Conservation (phyloP, 2,329 filamentous ascomycete genomes). For the Penicillium crustosum region DNA sequence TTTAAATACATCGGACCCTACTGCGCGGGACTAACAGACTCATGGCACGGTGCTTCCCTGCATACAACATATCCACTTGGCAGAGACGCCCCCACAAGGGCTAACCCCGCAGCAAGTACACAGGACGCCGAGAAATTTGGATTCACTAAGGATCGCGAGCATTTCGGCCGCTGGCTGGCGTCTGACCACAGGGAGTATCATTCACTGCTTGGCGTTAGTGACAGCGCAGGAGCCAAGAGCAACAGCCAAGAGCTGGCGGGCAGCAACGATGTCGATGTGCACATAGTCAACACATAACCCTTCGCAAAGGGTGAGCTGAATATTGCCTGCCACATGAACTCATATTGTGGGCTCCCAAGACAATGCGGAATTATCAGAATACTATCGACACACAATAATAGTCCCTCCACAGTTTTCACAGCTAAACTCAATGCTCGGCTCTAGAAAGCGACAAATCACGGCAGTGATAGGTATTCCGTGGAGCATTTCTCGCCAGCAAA, state of each 20-base stretch:
- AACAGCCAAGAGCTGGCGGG: not conserved
- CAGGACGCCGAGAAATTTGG: constrained; percentile 6
- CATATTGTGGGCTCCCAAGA: not conserved
- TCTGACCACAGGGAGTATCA: constrained; percentile 7
- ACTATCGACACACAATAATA: not conserved
- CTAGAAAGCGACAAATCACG: constrained; percentile 5
- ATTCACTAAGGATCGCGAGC: not conserved
- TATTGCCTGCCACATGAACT: not conserved
- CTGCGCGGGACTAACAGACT: not conserved
- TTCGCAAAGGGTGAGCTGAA: not conserved
- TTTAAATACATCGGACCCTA: constrained; percentile 8
- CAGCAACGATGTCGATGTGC: constrained; percentile 1
- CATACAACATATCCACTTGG: constrained; percentile 9
- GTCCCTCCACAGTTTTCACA: not conserved
- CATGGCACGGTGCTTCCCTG: constrained; percentile 2
- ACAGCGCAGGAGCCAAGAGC: constrained; percentile 13
- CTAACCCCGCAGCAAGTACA: constrained; percentile 18
- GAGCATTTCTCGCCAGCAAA: not conserved
- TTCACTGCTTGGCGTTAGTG: constrained; percentile 15
- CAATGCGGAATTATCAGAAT: not conserved
- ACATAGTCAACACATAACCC: not conserved
- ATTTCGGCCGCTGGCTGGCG: not conserved
- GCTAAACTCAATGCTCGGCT: not conserved
- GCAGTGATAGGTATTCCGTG: not conserved
- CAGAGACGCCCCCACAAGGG: constrained; percentile 11